Evolutionary conservation across 2,329 filamentous ascomycete species (phyloP).

Genomic region (Alternaria dauci): DNA sequence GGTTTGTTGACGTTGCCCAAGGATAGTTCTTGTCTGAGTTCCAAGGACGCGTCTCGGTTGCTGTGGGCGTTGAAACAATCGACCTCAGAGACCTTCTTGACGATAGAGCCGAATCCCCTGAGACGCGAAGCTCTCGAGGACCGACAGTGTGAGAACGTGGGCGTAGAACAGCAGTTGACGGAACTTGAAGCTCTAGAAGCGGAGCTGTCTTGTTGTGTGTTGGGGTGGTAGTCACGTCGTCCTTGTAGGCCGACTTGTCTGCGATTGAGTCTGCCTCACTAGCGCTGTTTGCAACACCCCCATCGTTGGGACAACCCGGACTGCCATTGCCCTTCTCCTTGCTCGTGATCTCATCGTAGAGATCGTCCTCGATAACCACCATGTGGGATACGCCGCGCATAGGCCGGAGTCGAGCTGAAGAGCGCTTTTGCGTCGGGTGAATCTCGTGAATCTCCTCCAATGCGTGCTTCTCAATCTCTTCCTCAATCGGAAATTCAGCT

Average conservation of each 20-base stretch:
- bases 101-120: constrained; percentile 34
- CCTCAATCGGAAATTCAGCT: constrained; percentile 46
- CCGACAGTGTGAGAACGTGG: constrained; percentile 34
- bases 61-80: constrained; percentile 33
- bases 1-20: constrained; percentile 51
- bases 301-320: constrained; percentile 15
- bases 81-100: constrained; percentile 40
- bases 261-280: constrained; percentile 24
- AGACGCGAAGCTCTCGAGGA: constrained; percentile 23
- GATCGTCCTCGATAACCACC: constrained; percentile 45
- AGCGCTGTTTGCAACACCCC: constrained; percentile 12
- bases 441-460: constrained; percentile 44
- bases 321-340: constrained; percentile 27
- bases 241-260: constrained; percentile 12
- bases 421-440: constrained; percentile 43
- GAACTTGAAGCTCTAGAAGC: constrained; percentile 36
- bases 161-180: constrained; percentile 34
- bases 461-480: constrained; percentile 50
- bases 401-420: constrained; percentile 45
- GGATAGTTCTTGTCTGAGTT: constrained; percentile 59
- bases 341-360: constrained; percentile 43
- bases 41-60: constrained; percentile 55
- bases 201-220: constrained; percentile 27
- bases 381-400: constrained; percentile 44
- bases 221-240: constrained; percentile 14